These are phyloP conservation scores for Cutaneotrichosporon sp. DNA, from an alignment of 1,284 basidiomycete species.

Conservation along the genomic window DNA sequence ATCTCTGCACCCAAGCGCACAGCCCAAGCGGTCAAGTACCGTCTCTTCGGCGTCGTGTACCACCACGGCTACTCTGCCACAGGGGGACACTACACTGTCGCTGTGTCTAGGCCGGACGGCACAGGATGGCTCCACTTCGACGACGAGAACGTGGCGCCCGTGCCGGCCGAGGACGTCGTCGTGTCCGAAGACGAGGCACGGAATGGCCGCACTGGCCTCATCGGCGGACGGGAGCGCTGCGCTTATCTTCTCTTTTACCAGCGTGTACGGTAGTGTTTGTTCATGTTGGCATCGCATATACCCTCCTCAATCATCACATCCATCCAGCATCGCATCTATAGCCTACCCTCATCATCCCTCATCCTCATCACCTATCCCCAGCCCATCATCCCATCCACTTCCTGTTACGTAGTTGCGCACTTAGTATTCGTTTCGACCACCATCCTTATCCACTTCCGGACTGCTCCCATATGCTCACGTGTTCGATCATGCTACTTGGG, in stretches of 20 bases:
- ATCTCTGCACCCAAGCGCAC: constrained; percentile 58
- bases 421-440: too few relatives aligned
- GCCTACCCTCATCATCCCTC: too few relatives aligned
- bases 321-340: not conserved
- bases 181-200: constrained; percentile 49
- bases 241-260: constrained; percentile 87
- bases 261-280: constrained; percentile 29
- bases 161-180: constrained; percentile 73
- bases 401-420: too few relatives aligned
- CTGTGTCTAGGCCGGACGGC: constrained; percentile 68
- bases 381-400: too few relatives aligned
- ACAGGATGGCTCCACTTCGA: constrained; percentile 85
- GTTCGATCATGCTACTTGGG: too few relatives aligned
- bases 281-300: not conserved
- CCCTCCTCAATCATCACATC: not conserved
- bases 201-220: constrained; percentile 55
- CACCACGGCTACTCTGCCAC: constrained; percentile 88
- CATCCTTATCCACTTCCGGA: too few relatives aligned
- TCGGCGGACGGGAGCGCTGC: constrained; percentile 49
- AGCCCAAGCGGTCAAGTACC: constrained; percentile 60
- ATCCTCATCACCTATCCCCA: too few relatives aligned
- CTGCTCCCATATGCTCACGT: too few relatives aligned
- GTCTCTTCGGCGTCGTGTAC: constrained; percentile 86
- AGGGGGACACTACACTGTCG: constrained; percentile 93
- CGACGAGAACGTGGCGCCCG: constrained; percentile 78